Percentiles rank a stretch among this genome's conserved stretches.
Conservation (phyloP, 805 yeast genomes). For the Ogataea siamensis region DNA sequence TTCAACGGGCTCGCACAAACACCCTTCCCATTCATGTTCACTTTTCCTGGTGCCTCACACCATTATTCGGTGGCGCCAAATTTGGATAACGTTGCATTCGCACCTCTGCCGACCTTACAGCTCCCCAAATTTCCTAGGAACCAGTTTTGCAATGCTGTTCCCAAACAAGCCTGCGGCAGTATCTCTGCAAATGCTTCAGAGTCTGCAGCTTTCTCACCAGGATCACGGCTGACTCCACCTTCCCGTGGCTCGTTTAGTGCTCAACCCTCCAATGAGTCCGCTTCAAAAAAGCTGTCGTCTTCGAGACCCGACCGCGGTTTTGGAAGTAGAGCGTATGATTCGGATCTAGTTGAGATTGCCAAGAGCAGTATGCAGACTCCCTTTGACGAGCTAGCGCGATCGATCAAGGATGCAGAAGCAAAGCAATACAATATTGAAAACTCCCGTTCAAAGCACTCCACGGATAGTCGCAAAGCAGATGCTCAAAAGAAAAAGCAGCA, state of each 20-base stretch:
- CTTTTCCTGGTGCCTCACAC: slow-evolving; percentile 7
- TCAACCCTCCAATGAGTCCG: too few species aligned
- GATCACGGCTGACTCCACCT: too few species aligned
- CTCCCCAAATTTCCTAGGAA: slow-evolving; percentile 6
- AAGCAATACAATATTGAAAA: slow-evolving; percentile 22
- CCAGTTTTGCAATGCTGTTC: too few species aligned
- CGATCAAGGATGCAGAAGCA: slow-evolving; percentile 34
- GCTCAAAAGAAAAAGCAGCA: slow-evolving; percentile 50
- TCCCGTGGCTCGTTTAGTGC: too few species aligned
- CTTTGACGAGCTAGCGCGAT: slow-evolving; percentile 36
- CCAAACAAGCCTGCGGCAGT: too few species aligned
- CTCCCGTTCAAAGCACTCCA: slow-evolving; percentile 14
- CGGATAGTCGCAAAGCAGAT: slow-evolving; percentile 23
- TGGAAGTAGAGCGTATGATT: slow-evolving; percentile 37
- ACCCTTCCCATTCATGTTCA: slow-evolving; percentile 11
- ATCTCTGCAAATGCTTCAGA: too few species aligned
- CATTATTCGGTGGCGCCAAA: slow-evolving; percentile 5
- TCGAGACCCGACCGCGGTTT: slow-evolving; percentile 33
- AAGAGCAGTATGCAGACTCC: slow-evolving; percentile 34
- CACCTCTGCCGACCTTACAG: slow-evolving; percentile 8
- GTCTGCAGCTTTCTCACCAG: too few species aligned
- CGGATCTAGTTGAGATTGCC: slow-evolving; percentile 39
- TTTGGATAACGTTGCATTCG: not conserved
- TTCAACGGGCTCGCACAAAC: slow-evolving; percentile 6
- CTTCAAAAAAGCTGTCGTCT: too few species aligned